phyloP scores from a whole-genome alignment of 441 rosid species.

The California macrophylla region DNA sequence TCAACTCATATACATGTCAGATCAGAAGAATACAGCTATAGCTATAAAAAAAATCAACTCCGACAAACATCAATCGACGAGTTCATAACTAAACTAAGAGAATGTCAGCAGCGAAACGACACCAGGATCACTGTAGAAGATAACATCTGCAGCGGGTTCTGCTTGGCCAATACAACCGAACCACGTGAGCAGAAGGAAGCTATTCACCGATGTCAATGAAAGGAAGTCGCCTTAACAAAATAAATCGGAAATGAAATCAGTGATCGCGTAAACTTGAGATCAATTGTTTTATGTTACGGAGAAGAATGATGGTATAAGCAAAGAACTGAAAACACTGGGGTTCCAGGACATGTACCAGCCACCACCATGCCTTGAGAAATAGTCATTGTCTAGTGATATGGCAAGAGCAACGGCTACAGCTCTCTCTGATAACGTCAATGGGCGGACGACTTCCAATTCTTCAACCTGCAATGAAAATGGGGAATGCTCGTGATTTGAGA shows the following conservation, averaged over 20 bases:
- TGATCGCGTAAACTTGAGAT: not conserved
- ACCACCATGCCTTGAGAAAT: conserved; percentile 73
- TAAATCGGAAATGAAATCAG: not conserved
- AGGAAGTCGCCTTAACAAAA: not conserved
- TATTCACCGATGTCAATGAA: not conserved
- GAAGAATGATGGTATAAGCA: not conserved
- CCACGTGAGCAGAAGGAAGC: no score
- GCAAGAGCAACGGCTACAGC: conserved; percentile 78
- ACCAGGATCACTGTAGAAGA: no score
- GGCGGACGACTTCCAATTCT: conserved; percentile 64
- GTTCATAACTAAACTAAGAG: no score
- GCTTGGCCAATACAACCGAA: no score
- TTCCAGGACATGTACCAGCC: conserved; percentile 45
- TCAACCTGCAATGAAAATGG: conserved; percentile 39
- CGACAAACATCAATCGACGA: no score
- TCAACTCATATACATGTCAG: no score
- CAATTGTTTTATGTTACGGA: not conserved
- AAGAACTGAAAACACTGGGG: not conserved
- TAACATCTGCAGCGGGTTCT: no score
- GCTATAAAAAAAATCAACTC: no score
- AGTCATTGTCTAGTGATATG: conserved; percentile 85
- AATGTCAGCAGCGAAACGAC: no score
- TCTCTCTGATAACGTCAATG: conserved; percentile 69
- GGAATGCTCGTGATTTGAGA: conserved; percentile 1
- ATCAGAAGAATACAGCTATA: no score